These are phyloP conservation scores for Gaeumannomyces tritici DNA, from an alignment of 2,329 filamentous ascomycete species.

Conservation along the genomic window DNA sequence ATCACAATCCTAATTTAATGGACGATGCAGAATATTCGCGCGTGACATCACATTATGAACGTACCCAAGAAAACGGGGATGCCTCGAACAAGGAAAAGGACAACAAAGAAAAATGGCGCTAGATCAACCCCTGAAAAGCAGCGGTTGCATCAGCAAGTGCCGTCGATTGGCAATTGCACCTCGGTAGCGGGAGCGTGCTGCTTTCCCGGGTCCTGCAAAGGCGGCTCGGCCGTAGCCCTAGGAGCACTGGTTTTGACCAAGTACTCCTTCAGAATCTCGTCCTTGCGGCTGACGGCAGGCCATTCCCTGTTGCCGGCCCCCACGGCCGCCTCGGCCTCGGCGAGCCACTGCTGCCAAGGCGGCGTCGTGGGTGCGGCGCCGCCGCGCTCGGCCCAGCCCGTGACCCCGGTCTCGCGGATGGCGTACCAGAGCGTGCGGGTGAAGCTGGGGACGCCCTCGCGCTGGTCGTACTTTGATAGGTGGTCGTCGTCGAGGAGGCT, in stretches of 20 bases:
- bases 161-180: not conserved
- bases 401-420: conserved; percentile 41
- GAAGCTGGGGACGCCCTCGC: conserved; percentile 35
- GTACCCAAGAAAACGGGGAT: no score
- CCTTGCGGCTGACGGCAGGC: conserved; percentile 38
- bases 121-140: not conserved
- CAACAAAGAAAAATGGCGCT: no score
- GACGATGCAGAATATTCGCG: no score
- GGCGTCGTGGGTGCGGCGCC: conserved; percentile 41
- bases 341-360: conserved; percentile 45
- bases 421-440: conserved; percentile 51
- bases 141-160: not conserved
- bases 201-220: not conserved
- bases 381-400: conserved; percentile 41
- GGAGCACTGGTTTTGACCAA: not conserved
- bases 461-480: conserved; percentile 14
- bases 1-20: no score
- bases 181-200: not conserved
- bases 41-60: no score
- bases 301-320: conserved; percentile 22
- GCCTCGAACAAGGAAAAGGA: no score
- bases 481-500: conserved; percentile 5
- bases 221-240: not conserved
- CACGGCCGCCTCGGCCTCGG: conserved; percentile 33
- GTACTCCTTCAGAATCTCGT: conserved; percentile 30